A percentile compares a stretch with the other conserved stretches of the same genome.
Conservation (phyloP, 257 asterid species). For the Misopates orontium region DNA sequence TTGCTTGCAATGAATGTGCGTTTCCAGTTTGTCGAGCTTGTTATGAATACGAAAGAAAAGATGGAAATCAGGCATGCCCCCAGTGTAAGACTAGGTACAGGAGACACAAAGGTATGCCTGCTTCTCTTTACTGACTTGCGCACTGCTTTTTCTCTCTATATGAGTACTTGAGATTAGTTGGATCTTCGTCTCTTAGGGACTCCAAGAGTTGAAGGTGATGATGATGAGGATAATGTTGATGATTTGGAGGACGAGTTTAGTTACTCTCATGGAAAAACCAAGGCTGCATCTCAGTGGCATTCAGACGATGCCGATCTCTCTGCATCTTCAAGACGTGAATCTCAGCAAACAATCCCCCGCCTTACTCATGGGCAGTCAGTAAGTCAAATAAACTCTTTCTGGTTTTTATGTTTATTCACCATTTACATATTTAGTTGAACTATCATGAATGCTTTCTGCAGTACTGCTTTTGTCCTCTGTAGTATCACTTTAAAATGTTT, state of each 20-base stretch:
- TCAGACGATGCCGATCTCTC: conserved; percentile 79
- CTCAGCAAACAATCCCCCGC: conserved; percentile 83
- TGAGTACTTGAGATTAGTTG: background rate
- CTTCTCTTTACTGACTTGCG: background rate
- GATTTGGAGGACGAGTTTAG: conserved; percentile 85
- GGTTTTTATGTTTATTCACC: conserved; percentile 1
- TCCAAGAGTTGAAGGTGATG: conserved; percentile 92
- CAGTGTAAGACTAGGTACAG: conserved; percentile 91
- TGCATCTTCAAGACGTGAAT: conserved; percentile 80
- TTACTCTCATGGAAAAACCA: conserved; percentile 59
- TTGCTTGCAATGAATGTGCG: conserved; percentile 84
- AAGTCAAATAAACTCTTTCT: conserved; percentile 31
- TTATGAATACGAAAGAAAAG: conserved; percentile 89
- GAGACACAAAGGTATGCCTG: conserved; percentile 67
- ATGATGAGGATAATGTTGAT: conserved; percentile 86
- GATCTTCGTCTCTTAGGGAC: conserved; percentile 53
- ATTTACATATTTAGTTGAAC: background rate
- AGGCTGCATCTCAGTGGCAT: conserved; percentile 76
- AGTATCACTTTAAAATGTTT: no score
- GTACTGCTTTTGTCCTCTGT: no score
- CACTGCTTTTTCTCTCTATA: background rate
- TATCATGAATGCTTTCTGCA: no score
- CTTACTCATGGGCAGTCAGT: conserved; percentile 84
- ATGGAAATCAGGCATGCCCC: conserved; percentile 91
- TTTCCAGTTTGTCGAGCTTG: conserved; percentile 74